Conservation (phyloP, 805 yeast genomes). For the Saccharomycopsis oosterbeekiorum region DNA sequence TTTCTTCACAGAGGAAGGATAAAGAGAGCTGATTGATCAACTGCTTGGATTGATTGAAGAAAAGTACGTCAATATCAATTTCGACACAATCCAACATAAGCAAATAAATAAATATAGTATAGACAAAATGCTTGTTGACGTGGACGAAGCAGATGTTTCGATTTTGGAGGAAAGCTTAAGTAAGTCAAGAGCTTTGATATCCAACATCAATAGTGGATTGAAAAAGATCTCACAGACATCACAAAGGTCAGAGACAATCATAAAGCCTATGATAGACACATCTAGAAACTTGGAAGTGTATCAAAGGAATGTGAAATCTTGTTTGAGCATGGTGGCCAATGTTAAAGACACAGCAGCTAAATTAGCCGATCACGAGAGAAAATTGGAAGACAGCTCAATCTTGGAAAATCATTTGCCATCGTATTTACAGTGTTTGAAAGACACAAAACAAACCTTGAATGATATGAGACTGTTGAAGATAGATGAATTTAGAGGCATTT, state of each 20-base stretch:
- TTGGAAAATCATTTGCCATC: constrained; percentile 9
- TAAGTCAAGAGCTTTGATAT: constrained; percentile 47
- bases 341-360: constrained; percentile 41
- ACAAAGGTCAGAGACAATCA: constrained; percentile 45
- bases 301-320: constrained; percentile 48
- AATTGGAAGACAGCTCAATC: constrained; percentile 22
- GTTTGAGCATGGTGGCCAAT: constrained; percentile 37
- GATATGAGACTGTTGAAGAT: constrained; percentile 22
- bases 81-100: too few species aligned
- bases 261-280: constrained; percentile 62
- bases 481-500: constrained; percentile 56
- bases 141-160: constrained; percentile 76
- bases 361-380: constrained; percentile 32
- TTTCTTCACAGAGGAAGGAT: too few species aligned
- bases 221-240: constrained; percentile 43
- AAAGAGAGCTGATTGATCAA: too few species aligned
- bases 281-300: constrained; percentile 47
- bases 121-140: constrained; percentile 31
- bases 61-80: too few species aligned
- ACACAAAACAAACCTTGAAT: constrained; percentile 18
- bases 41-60: too few species aligned
- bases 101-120: neutral
- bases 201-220: constrained; percentile 45
- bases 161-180: constrained; percentile 67
- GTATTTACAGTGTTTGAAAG: constrained; percentile 19